phyloP scores from a whole-genome alignment of 331 rosid species.

The Pyrus hybrid region DNA sequence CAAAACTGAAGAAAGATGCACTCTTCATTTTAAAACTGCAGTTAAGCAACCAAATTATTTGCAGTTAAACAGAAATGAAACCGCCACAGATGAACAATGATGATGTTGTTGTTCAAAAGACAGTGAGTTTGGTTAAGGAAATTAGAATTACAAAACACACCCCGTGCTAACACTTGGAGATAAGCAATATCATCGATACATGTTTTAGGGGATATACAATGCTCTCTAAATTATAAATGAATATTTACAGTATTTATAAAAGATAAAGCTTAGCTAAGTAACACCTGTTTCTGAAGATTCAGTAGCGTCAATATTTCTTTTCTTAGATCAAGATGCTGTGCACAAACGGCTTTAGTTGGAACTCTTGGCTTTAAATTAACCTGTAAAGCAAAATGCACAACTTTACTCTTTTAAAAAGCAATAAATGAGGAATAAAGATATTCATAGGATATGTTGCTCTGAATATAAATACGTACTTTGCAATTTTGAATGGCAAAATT shows the following conservation, averaged over 20 bases:
- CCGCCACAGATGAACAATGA: neutral
- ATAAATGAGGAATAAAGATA: neutral
- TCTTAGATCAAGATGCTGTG: conserved; percentile 94
- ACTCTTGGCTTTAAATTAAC: conserved; percentile 92
- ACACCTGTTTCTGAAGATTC: conserved; percentile 98
- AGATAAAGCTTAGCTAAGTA: neutral
- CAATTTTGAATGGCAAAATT: neutral
- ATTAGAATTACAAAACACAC: neutral
- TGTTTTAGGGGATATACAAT: neutral
- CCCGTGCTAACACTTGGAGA: neutral
- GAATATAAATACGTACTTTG: neutral
- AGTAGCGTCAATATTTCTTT: conserved; percentile 83
- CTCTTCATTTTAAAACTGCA: neutral
- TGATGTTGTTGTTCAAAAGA: neutral
- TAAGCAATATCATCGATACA: neutral
- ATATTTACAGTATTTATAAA: neutral
- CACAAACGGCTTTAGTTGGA: conserved; percentile 95
- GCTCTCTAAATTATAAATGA: neutral
- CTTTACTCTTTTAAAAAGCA: neutral
- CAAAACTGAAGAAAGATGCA: neutral
- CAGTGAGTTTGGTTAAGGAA: neutral
- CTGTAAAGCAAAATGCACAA: conserved; percentile 25
- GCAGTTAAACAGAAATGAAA: neutral
- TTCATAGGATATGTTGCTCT: neutral
- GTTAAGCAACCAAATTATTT: neutral